Base-by-base conservation (phyloP, 139 green algal genomes). In the Raphidocelis subcapitata region DNA sequence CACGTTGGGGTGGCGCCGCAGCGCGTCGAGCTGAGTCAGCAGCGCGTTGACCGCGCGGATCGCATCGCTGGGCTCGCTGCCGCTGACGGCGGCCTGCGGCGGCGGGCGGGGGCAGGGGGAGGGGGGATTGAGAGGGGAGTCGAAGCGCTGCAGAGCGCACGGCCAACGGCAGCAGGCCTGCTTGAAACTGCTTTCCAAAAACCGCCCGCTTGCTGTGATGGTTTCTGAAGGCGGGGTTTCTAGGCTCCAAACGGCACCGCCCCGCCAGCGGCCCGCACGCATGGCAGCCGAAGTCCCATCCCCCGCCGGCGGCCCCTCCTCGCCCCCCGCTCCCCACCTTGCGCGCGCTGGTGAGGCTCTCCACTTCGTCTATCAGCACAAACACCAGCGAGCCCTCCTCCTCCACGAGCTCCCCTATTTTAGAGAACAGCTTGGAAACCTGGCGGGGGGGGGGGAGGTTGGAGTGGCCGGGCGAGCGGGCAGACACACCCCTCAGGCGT, bases 11-110 rank as follows among this genome's bases (percentile, higher is more conserved):
- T 83, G 81, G 12, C 74, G 69, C 65, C 87, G 88, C 15, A 99
- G 90, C 28, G 79, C 79, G 82, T 99, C 95, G 28, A 99, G 81
- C 75, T 96, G 91, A 0, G 95, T 99, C 44, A 99, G 87, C 71
- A 99, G 81, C 12, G 95, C 92, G 70, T 99, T 99, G 24, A 99
- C 95, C 5, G 92, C 88, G 2, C 91, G 85, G 49, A 99, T 93
- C 5, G 94, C 89, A 72, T 99, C 95, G 0, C 87, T 91, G 0
- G 95, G 95, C 81, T 99, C 95, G 0, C 81, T 87, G 8, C 88
- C 89, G 0, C 67, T 67, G 24, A 90, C 82, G 26, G 91, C 91
- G 15, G 86, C 85, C 82, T 90, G 81, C 49, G 63, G 1, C 0
- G 1, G 21, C 1, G 44, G 41, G 41, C 21, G 0, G 18, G 59